Evolutionary conservation across 768 basidiomycete genomes (phyloP).

Genomic region (Pisolithus sp.): DNA sequence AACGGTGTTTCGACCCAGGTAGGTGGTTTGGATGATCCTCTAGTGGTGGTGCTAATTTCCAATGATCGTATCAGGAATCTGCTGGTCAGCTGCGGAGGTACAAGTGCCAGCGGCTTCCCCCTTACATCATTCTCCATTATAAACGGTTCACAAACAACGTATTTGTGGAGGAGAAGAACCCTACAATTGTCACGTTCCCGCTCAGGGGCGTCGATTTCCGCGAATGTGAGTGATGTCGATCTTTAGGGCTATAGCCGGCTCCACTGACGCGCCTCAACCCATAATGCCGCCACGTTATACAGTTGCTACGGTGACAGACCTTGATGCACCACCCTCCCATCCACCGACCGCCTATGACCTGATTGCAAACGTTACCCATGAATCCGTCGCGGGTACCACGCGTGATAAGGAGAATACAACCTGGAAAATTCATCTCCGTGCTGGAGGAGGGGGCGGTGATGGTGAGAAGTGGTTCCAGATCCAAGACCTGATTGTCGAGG

Average conservation of each 20-base stretch:
- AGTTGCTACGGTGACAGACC: slow-evolving; percentile 44
- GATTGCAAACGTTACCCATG: slow-evolving; percentile 91
- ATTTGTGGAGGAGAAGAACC: slow-evolving; percentile 98
- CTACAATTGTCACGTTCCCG: slow-evolving; percentile 97
- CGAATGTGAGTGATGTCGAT: slow-evolving; percentile 62
- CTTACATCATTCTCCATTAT: slow-evolving; percentile 89
- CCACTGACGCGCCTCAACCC: slow-evolving; percentile 16
- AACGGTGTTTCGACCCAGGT: slow-evolving; percentile 89
- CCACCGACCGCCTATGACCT: slow-evolving; percentile 81
- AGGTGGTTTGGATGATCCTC: slow-evolving; percentile 22
- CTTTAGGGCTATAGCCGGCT: slow-evolving; percentile 12
- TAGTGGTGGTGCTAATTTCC: slow-evolving; percentile 8
- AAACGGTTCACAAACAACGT: slow-evolving; percentile 95
- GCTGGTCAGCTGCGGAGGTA: slow-evolving; percentile 79
- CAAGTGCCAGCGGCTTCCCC: slow-evolving; percentile 85
- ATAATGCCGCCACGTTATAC: slow-evolving; percentile 16
- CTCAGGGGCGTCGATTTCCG: slow-evolving; percentile 86
- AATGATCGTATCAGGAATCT: slow-evolving; percentile 55
- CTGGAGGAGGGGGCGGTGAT: slow-evolving; percentile 69
- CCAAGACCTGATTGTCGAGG: slow-evolving; percentile 93
- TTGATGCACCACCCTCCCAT: slow-evolving; percentile 60
- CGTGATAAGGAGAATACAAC: slow-evolving; percentile 86
- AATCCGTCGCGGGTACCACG: slow-evolving; percentile 93
- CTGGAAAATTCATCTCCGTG: slow-evolving; percentile 87
- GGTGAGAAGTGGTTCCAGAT: slow-evolving; percentile 94